These are phyloP conservation scores for Boehmeria nivea DNA, from an alignment of 306 rosid genomes.

Conservation along the genomic window DNA sequence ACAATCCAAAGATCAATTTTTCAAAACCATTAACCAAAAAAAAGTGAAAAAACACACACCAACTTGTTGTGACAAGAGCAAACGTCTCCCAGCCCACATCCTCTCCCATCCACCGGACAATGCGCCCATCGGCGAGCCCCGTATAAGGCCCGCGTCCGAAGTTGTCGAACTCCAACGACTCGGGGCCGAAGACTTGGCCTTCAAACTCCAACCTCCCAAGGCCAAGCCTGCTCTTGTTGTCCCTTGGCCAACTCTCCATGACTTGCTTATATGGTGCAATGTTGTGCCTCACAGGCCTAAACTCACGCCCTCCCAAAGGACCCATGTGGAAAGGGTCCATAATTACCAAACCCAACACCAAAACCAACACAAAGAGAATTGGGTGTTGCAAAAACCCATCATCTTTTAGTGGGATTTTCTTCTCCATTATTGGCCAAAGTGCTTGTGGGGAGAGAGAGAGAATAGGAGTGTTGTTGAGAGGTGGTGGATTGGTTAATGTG, in stretches of 20 bases:
- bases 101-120: constrained; percentile 93
- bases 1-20: background rate
- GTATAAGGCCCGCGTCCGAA: constrained; percentile 79
- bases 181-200: constrained; percentile 82
- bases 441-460: constrained; percentile 1
- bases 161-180: constrained; percentile 71
- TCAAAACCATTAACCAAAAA: background rate
- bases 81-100: constrained; percentile 86
- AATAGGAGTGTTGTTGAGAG: background rate
- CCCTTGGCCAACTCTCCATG: constrained; percentile 76
- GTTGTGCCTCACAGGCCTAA: constrained; percentile 66
- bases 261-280: constrained; percentile 81
- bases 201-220: constrained; percentile 55
- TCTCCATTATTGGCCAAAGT: constrained; percentile 51
- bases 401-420: constrained; percentile 45
- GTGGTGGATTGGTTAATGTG: background rate
- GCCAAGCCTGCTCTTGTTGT: constrained; percentile 61
- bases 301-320: constrained; percentile 59
- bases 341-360: constrained; percentile 48
- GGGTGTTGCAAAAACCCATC: constrained; percentile 74
- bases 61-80: constrained; percentile 69
- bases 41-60: constrained; percentile 22
- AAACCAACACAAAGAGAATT: constrained; percentile 39
- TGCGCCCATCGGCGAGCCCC: constrained; percentile 86
- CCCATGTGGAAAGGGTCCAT: constrained; percentile 91